phyloP scores from a whole-genome alignment of 2,329 filamentous ascomycete genomes.

The Aspergillus pseudoglaucus region DNA sequence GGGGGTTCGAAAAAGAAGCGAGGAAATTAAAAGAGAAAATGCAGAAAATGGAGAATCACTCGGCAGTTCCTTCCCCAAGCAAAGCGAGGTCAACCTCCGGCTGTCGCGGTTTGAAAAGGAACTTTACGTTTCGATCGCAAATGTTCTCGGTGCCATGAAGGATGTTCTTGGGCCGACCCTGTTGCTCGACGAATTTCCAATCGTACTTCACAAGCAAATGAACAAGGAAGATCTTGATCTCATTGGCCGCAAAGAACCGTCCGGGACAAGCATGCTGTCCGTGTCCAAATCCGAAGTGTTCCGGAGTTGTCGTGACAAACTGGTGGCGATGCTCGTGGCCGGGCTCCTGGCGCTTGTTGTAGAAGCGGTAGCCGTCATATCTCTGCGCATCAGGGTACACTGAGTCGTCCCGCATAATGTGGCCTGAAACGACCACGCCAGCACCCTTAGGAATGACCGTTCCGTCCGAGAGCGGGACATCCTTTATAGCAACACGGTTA shows the following conservation, averaged over 20 bases:
- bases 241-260: slow-evolving; percentile 51
- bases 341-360: slow-evolving; percentile 22
- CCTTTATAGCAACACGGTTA: slow-evolving; percentile 16
- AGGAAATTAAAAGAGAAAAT: background rate
- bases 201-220: slow-evolving; percentile 51
- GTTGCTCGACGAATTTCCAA: slow-evolving; percentile 35
- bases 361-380: slow-evolving; percentile 31
- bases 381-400: slow-evolving; percentile 21
- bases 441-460: slow-evolving; percentile 24
- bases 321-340: slow-evolving; percentile 25
- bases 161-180: slow-evolving; percentile 34
- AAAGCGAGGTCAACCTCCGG: slow-evolving; percentile 19
- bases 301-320: slow-evolving; percentile 23
- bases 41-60: background rate
- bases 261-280: slow-evolving; percentile 42
- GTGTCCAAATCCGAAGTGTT: slow-evolving; percentile 31
- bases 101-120: slow-evolving; percentile 20
- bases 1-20: too few species aligned
- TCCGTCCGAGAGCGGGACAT: slow-evolving; percentile 24
- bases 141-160: slow-evolving; percentile 44
- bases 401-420: slow-evolving; percentile 21
- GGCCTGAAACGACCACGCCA: slow-evolving; percentile 17
- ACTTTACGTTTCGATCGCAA: slow-evolving; percentile 19
- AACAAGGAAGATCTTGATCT: slow-evolving; percentile 50
- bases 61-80: slow-evolving; percentile 9